These are phyloP conservation scores for Tuber borchii DNA, from an alignment of 495 filamentous ascomycete species.

Conservation along the genomic window DNA sequence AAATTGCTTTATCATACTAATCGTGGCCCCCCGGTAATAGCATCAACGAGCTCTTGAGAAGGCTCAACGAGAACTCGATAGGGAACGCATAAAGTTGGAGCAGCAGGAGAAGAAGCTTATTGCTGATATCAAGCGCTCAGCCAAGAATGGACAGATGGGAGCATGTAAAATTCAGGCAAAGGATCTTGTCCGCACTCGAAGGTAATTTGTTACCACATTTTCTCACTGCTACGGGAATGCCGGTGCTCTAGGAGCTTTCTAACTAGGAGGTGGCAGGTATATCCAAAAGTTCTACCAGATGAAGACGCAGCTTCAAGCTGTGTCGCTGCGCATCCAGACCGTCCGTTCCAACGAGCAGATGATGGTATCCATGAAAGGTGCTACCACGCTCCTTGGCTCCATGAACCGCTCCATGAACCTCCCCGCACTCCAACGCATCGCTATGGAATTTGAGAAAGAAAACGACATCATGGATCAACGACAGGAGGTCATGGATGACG, in stretches of 20 bases:
- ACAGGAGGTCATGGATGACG: conserved; percentile 99
- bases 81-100: conserved; percentile 88
- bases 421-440: conserved; percentile 87
- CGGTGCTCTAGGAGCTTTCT: not conserved
- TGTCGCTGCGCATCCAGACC: conserved; percentile 91
- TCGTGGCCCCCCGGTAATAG: conserved; percentile 14
- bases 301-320: conserved; percentile 92
- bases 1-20: not conserved
- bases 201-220: conserved; percentile 48
- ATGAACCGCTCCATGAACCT: conserved; percentile 99
- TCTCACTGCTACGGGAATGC: not conserved
- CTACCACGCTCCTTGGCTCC: conserved; percentile 79
- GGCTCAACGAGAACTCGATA: conserved; percentile 89
- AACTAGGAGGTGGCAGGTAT: conserved; percentile 53
- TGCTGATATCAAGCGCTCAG: conserved; percentile 91
- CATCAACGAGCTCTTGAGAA: conserved; percentile 95
- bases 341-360: conserved; percentile 98
- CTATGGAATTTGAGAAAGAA: conserved; percentile 98
- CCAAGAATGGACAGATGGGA: conserved; percentile 93
- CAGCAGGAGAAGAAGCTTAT: conserved; percentile 97
- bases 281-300: conserved; percentile 98
- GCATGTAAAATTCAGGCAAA: conserved; percentile 97
- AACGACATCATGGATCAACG: conserved; percentile 99
- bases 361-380: conserved; percentile 99
- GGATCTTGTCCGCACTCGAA: conserved; percentile 84